Evolutionary conservation across 495 filamentous ascomycete species (phyloP).

Genomic region (Aspergillus coremiiformis): DNA sequence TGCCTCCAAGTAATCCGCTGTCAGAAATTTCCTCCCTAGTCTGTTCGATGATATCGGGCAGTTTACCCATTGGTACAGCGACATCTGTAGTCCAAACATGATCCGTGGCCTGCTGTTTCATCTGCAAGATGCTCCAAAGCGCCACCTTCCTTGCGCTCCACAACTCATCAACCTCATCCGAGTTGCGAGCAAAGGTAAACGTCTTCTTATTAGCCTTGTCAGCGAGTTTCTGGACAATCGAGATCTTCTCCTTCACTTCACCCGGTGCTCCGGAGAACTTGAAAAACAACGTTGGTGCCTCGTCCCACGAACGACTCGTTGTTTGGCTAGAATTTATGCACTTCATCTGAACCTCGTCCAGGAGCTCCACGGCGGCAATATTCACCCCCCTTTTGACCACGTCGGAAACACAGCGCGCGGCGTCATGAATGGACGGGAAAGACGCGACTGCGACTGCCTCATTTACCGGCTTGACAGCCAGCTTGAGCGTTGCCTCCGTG

Average conservation of each 20-base stretch:
- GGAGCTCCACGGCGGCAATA: slow-evolving; percentile 72
- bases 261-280: slow-evolving; percentile 68
- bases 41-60: slow-evolving; percentile 39
- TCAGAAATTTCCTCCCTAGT: slow-evolving; percentile 78
- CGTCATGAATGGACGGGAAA: slow-evolving; percentile 61
- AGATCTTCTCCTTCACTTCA: slow-evolving; percentile 71
- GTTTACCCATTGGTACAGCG: slow-evolving; percentile 59
- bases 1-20: slow-evolving; percentile 65
- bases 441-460: slow-evolving; percentile 66
- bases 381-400: slow-evolving; percentile 68
- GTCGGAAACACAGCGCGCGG: slow-evolving; percentile 63
- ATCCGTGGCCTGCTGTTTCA: slow-evolving; percentile 37
- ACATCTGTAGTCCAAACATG: slow-evolving; percentile 66
- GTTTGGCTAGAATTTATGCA: slow-evolving; percentile 66
- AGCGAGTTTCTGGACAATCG: slow-evolving; percentile 56
- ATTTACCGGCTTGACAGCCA: slow-evolving; percentile 61
- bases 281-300: slow-evolving; percentile 78
- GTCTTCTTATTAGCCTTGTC: slow-evolving; percentile 45
- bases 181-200: slow-evolving; percentile 66
- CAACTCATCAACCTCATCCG: slow-evolving; percentile 56
- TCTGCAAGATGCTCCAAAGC: slow-evolving; percentile 45
- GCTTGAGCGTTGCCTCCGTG: slow-evolving; percentile 69
- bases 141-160: slow-evolving; percentile 78
- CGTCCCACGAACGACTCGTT: slow-evolving; percentile 60
- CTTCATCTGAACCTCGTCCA: slow-evolving; percentile 81